Conservation (phyloP, 129 eudicot species). For the Erigeron canadensis region DNA sequence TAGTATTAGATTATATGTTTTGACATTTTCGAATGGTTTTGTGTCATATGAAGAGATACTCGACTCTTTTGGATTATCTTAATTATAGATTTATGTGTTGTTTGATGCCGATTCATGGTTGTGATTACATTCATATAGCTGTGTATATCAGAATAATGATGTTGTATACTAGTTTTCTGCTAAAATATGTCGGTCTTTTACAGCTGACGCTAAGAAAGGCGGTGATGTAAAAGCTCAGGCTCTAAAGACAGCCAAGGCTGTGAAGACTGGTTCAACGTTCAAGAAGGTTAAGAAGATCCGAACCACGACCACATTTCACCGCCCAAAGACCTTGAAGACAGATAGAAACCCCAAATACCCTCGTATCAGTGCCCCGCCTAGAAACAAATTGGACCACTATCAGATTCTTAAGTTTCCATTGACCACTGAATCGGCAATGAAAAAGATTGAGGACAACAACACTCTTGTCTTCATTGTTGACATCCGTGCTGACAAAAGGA, state of each 20-base stretch:
- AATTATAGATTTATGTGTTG: no score
- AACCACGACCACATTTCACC: conserved; percentile 58
- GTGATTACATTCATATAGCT: neutral
- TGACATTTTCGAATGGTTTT: neutral
- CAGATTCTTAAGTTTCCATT: conserved; percentile 65
- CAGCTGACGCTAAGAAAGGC: conserved; percentile 47
- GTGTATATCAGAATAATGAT: neutral
- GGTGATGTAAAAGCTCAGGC: conserved; percentile 71
- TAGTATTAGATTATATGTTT: neutral
- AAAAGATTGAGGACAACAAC: conserved; percentile 70
- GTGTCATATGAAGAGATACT: neutral
- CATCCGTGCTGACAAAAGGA: conserved; percentile 69
- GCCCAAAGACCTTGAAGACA: conserved; percentile 62
- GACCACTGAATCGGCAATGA: conserved; percentile 75
- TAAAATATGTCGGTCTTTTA: neutral
- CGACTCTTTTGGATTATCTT: no score
- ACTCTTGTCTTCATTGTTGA: conserved; percentile 74
- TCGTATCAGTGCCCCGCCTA: conserved; percentile 62
- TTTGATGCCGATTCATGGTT: no score
- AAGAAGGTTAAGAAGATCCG: conserved; percentile 67
- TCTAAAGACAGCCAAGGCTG: conserved; percentile 64
- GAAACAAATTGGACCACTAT: conserved; percentile 70
- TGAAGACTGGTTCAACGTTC: conserved; percentile 59
- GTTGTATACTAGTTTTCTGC: neutral
- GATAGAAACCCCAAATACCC: conserved; percentile 72